These are phyloP conservation scores for Styphnolobium japonicum DNA, from an alignment of 306 rosid genomes.

Conservation along the genomic window DNA sequence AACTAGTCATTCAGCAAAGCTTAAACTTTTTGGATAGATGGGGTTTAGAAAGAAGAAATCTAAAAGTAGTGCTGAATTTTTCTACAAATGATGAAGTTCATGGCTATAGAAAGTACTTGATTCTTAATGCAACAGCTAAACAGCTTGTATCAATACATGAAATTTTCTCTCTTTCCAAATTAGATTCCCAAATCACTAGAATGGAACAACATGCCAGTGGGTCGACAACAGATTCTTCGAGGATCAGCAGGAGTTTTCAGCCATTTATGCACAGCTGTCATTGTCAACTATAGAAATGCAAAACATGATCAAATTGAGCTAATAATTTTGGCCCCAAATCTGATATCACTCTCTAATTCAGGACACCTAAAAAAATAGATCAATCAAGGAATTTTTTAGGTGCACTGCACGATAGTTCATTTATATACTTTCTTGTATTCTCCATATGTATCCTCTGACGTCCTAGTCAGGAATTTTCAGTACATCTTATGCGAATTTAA, in stretches of 20 bases:
- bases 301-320: not conserved
- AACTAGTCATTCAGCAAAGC: not conserved
- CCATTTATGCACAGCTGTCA: not conserved
- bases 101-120: not conserved
- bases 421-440: not conserved
- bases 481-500: slow-evolving; percentile 13
- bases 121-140: not conserved
- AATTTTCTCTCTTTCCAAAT: not conserved
- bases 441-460: not conserved
- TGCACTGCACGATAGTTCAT: not conserved
- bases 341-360: not conserved
- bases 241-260: not conserved
- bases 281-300: not conserved
- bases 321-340: not conserved
- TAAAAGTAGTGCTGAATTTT: not conserved
- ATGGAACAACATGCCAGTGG: not conserved
- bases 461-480: not conserved
- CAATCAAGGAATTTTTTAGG: not conserved
- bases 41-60: not conserved
- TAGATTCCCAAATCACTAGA: not conserved
- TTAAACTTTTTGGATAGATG: not conserved
- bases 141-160: not conserved
- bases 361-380: not conserved
- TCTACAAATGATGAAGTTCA: not conserved
- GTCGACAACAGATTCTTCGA: not conserved